A percentile compares a stretch with the other conserved stretches of the same genome.
Evolutionary conservation across 1,139 yeast genomes (phyloP).

Genomic region (Pichia sp.): DNA sequence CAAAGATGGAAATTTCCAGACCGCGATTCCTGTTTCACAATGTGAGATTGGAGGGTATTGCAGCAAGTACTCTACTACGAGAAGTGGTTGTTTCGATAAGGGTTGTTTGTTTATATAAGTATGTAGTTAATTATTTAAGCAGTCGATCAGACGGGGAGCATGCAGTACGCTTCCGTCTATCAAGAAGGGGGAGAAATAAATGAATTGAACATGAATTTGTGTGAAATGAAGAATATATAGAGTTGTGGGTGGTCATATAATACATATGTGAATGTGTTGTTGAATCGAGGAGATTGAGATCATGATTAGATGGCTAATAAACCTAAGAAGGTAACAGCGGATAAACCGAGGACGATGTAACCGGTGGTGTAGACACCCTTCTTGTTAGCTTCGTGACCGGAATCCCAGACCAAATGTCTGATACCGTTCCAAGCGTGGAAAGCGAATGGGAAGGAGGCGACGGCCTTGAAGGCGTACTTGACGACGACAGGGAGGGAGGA

Average conservation of each 20-base stretch:
- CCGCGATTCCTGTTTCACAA: too few relatives aligned
- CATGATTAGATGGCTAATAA: conserved; percentile 32
- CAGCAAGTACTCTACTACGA: too few relatives aligned
- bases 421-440: conserved; percentile 85
- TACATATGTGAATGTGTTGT: too few relatives aligned
- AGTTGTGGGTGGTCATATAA: too few relatives aligned
- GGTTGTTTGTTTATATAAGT: too few relatives aligned
- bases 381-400: conserved; percentile 72
- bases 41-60: too few relatives aligned
- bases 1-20: too few relatives aligned
- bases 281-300: background rate
- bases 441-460: conserved; percentile 79
- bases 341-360: conserved; percentile 71
- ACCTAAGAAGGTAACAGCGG: conserved; percentile 65
- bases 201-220: background rate
- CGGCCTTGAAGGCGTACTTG: conserved; percentile 65
- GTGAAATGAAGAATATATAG: background rate
- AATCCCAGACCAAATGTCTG: conserved; percentile 93
- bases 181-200: background rate
- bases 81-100: too few relatives aligned
- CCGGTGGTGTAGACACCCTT: conserved; percentile 94
- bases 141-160: background rate
- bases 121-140: too few relatives aligned
- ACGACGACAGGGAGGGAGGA: conserved; percentile 58
- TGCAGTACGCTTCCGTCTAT: background rate